phyloP scores from a whole-genome alignment of 148 eudicot species.

The Limonium bicolor region DNA sequence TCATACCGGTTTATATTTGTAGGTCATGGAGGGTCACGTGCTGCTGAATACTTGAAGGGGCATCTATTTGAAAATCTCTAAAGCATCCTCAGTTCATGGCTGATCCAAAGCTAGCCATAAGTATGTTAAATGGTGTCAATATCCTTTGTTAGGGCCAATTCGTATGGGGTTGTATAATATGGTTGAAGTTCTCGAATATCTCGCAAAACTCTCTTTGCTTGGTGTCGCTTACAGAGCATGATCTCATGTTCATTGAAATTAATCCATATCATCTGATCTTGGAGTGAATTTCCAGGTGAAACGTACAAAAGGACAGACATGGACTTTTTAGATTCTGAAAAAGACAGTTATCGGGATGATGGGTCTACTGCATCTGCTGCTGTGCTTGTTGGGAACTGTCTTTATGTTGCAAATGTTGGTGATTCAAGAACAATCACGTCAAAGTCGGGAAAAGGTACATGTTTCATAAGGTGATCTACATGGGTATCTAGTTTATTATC shows the following conservation, averaged over 20 bases:
- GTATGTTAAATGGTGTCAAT: constrained; percentile 23
- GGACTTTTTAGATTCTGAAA: constrained; percentile 80
- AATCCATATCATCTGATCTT: constrained; percentile 5
- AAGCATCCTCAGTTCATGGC: constrained; percentile 69
- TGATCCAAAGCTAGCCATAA: constrained; percentile 74
- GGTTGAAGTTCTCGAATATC: too few species aligned
- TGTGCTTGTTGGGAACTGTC: constrained; percentile 77
- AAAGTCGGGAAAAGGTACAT: constrained; percentile 82
- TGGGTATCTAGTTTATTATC: too few species aligned
- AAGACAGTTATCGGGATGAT: constrained; percentile 80
- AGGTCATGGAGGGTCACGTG: constrained; percentile 99
- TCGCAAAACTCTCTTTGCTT: too few species aligned
- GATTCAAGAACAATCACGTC: constrained; percentile 89
- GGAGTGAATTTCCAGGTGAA: constrained; percentile 40
- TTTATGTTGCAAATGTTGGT: constrained; percentile 97
- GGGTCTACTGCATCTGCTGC: constrained; percentile 99
- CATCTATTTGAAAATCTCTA: constrained; percentile 82
- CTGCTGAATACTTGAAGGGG: constrained; percentile 79
- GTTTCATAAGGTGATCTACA: not conserved
- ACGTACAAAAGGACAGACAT: constrained; percentile 71
- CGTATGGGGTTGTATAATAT: too few species aligned
- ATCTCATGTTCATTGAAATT: not conserved
- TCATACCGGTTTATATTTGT: constrained; percentile 4
- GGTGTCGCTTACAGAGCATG: too few species aligned
- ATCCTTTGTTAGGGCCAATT: not conserved